Conservation (phyloP, 2,329 filamentous ascomycete genomes). For the Colletotrichum musae region DNA sequence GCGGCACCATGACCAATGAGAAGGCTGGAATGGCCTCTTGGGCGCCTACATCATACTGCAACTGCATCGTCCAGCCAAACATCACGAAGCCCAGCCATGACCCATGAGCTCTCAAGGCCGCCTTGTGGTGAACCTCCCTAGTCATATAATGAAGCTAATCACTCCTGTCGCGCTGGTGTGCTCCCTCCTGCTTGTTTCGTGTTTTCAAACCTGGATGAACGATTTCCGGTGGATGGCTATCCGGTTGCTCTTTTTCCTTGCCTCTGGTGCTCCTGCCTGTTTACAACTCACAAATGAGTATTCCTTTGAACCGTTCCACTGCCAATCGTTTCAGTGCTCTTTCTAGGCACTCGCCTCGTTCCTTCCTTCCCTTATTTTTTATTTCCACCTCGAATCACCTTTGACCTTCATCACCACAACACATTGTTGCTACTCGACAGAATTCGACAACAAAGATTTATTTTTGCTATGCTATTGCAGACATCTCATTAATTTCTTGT, state of each 20-base stretch:
- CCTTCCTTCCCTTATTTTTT: slow-evolving; percentile 23
- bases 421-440: slow-evolving; percentile 14
- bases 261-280: slow-evolving; percentile 30
- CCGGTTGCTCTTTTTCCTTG: slow-evolving; percentile 31
- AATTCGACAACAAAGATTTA: slow-evolving; percentile 17
- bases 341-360: slow-evolving; percentile 4
- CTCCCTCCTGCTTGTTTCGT: slow-evolving; percentile 35
- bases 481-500: neutral
- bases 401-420: slow-evolving; percentile 1
- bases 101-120: slow-evolving; percentile 32
- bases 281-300: slow-evolving; percentile 31
- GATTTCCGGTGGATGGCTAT: slow-evolving; percentile 29
- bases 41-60: slow-evolving; percentile 43
- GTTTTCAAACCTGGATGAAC: slow-evolving; percentile 27
- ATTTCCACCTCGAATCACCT: slow-evolving; percentile 10
- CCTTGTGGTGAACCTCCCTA: slow-evolving; percentile 21
- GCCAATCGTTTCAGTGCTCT: slow-evolving; percentile 21
- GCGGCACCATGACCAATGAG: slow-evolving; percentile 41
- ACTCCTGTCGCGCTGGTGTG: slow-evolving; percentile 31
- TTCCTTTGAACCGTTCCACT: slow-evolving; percentile 14
- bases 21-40: slow-evolving; percentile 18
- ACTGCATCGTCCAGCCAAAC: slow-evolving; percentile 42
- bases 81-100: slow-evolving; percentile 33
- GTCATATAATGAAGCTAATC: slow-evolving; percentile 41
- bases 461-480: neutral